These are phyloP conservation scores for Pinus albicaulis DNA, from an alignment of 75 land plant genomes.

Conservation along the genomic window DNA sequence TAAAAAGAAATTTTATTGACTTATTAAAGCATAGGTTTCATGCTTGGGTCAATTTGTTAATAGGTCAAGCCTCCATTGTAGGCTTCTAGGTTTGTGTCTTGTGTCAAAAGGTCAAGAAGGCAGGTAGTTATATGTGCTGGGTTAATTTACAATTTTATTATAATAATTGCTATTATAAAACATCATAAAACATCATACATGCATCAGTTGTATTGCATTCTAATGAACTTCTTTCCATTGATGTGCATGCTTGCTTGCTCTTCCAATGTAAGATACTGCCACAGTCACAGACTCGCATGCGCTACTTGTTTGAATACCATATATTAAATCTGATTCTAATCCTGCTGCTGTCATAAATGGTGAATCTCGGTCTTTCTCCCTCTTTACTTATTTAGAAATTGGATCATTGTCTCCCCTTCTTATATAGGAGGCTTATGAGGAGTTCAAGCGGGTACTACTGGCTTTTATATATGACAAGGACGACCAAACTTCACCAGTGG, in stretches of 20 bases:
- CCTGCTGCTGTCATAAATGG: neutral
- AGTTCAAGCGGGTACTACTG: constrained; percentile 93
- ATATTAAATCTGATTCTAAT: neutral
- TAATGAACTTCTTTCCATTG: neutral
- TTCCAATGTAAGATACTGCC: neutral
- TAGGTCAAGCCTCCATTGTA: too few relatives aligned
- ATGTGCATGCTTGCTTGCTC: neutral
- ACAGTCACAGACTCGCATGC: neutral
- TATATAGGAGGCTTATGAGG: constrained; percentile 97
- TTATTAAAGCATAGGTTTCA: too few relatives aligned
- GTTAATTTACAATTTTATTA: neutral
- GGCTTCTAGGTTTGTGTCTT: too few relatives aligned
- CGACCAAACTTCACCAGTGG: constrained; percentile 84
- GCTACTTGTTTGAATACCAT: neutral
- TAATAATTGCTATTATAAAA: neutral
- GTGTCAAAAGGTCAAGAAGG: too few relatives aligned
- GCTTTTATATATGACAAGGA: constrained; percentile 93
- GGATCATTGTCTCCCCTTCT: constrained; percentile 12
- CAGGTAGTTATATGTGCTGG: too few relatives aligned
- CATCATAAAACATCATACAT: neutral
- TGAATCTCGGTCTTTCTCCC: neutral
- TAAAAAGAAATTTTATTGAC: too few relatives aligned
- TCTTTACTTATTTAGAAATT: neutral
- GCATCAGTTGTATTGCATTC: neutral
- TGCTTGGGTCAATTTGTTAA: too few relatives aligned